phyloP scores from a whole-genome alignment of 306 rosid species.

The Glycyrrhiza uralensis region DNA sequence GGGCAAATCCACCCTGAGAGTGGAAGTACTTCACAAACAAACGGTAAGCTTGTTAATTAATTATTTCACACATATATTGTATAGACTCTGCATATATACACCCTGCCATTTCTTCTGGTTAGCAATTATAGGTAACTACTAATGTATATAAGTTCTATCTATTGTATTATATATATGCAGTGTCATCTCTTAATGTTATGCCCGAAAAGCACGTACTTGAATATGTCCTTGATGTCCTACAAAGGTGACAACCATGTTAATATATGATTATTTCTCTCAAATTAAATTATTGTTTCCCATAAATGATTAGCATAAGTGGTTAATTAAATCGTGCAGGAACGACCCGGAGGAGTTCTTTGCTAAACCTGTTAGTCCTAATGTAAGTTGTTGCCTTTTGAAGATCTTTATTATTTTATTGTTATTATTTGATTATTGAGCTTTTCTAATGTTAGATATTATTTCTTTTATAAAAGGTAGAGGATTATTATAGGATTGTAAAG shows the following conservation, averaged over 20 bases:
- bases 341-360: neutral
- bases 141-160: neutral
- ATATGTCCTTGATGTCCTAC: neutral
- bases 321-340: neutral
- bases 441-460: neutral
- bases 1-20: neutral
- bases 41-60: conserved; percentile 9
- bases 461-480: neutral
- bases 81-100: neutral
- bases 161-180: conserved; percentile 9
- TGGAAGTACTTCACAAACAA: conserved; percentile 1
- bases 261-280: neutral
- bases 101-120: neutral
- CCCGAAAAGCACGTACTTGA: neutral
- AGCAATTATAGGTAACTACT: neutral
- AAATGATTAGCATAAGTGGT: neutral
- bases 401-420: neutral
- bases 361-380: neutral
- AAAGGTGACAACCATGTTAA: conserved; percentile 14
- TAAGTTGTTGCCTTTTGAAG: neutral
- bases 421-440: neutral
- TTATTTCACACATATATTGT: neutral
- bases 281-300: neutral
- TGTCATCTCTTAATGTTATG: neutral
- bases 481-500: neutral